Conservation (phyloP, 106 monocot genomes). For the Posidonia australis region DNA sequence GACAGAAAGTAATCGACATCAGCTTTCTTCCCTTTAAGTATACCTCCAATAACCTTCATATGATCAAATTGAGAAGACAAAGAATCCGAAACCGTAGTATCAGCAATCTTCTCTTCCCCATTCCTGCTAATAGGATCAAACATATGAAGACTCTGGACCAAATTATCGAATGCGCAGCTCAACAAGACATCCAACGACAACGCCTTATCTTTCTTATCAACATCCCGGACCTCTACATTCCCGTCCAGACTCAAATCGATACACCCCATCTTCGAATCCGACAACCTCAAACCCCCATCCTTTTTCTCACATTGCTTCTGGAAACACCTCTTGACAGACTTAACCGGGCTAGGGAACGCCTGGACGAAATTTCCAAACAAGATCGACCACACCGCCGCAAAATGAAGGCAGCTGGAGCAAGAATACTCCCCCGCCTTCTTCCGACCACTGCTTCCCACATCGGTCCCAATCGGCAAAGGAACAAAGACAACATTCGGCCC, state of each 20-base stretch:
- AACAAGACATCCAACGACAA: slow-evolving; percentile 14
- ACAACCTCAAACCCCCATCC: not conserved
- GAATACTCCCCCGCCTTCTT: not conserved
- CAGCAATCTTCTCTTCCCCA: slow-evolving; percentile 4
- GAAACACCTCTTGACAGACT: slow-evolving; percentile 16
- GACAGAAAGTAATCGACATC: slow-evolving; percentile 20
- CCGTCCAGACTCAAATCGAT: not conserved
- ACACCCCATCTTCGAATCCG: not conserved
- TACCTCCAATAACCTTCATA: slow-evolving; percentile 9
- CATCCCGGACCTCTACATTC: not conserved
- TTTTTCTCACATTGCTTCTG: slow-evolving; percentile 9
- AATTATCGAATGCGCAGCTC: slow-evolving; percentile 13
- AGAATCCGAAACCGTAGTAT: not conserved
- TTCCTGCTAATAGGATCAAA: slow-evolving; percentile 3
- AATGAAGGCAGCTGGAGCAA: slow-evolving; percentile 18
- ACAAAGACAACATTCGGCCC: not conserved
- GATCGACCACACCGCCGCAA: slow-evolving; percentile 14
- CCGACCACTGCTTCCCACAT: not conserved
- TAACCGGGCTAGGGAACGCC: slow-evolving; percentile 10
- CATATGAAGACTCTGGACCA: slow-evolving; percentile 18
- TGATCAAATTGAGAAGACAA: slow-evolving; percentile 8
- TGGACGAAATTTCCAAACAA: slow-evolving; percentile 9
- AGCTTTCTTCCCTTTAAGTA: slow-evolving; percentile 14
- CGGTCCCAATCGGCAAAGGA: not conserved
- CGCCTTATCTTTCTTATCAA: not conserved